A percentile compares a stretch with the other conserved stretches of the same genome.
phyloP scores from a whole-genome alignment of 441 rosid species.

The Brassica balearica region DNA sequence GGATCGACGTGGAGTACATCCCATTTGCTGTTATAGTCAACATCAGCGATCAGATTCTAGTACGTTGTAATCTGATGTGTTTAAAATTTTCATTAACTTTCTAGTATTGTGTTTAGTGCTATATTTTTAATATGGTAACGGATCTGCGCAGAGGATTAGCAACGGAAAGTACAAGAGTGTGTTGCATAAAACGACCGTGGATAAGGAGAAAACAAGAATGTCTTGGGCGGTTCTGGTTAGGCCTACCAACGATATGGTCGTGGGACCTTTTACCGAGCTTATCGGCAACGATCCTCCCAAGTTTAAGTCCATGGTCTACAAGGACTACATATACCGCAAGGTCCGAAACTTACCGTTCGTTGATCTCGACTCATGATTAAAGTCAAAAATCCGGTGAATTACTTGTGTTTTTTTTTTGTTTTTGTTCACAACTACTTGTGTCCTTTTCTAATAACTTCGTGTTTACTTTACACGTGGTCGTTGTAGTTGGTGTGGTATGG shows the following conservation, averaged over 20 bases:
- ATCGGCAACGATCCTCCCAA: not conserved
- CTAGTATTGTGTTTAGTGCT: not conserved
- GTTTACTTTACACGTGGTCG: not conserved
- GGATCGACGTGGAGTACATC: conserved; percentile 62
- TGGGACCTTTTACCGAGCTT: conserved; percentile 4
- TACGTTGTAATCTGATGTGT: not conserved
- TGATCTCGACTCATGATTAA: conserved; percentile 5
- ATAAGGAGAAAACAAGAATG: conserved; percentile 15
- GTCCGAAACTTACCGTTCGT: not conserved
- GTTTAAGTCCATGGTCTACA: conserved; percentile 1
- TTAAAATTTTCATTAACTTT: not conserved
- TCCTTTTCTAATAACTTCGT: not conserved
- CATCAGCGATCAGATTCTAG: conserved; percentile 14
- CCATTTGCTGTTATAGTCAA: conserved; percentile 8
- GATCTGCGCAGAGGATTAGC: conserved; percentile 10
- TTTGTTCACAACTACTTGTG: not conserved
- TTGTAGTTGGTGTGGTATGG: not conserved
- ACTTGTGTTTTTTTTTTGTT: too few species aligned
- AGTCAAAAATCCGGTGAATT: not conserved
- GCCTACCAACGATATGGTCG: not conserved
- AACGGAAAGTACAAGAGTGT: conserved; percentile 13
- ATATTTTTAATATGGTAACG: not conserved
- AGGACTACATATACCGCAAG: conserved; percentile 16
- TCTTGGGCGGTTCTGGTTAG: conserved; percentile 7
- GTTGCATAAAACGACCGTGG: conserved; percentile 8